Conservation (phyloP, 140 eudicot genomes). For the Erigeron philadelphicus region DNA sequence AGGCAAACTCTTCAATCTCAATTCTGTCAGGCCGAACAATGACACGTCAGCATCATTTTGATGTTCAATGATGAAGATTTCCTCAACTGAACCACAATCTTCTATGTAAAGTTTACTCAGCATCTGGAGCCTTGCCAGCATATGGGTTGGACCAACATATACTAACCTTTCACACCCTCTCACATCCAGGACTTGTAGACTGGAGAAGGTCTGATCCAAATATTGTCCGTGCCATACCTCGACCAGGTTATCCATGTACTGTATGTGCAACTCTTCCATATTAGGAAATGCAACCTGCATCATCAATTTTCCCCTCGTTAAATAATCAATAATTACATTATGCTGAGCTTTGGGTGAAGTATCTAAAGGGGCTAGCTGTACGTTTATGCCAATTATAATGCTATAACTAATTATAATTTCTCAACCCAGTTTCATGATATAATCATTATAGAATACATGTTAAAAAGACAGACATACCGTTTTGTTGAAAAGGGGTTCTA, state of each 20-base stretch:
- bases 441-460: background rate
- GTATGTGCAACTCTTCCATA: conserved; percentile 32
- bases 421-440: conserved; percentile 4
- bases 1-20: conserved; percentile 24
- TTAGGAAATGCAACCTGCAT: conserved; percentile 31
- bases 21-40: conserved; percentile 25
- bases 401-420: no score
- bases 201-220: conserved; percentile 26
- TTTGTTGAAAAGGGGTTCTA: conserved; percentile 24
- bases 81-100: conserved; percentile 32
- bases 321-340: background rate
- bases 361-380: no score
- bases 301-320: conserved; percentile 7
- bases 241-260: conserved; percentile 27
- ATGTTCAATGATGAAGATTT: conserved; percentile 22
- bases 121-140: conserved; percentile 23
- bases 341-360: no score
- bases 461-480: conserved; percentile 22
- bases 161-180: conserved; percentile 21
- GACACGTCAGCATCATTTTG: conserved; percentile 17
- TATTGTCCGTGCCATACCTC: conserved; percentile 31
- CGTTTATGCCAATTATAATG: background rate
- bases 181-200: conserved; percentile 25
- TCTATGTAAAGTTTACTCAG: conserved; percentile 28
- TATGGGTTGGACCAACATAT: conserved; percentile 23